Evolutionary conservation across 2,329 filamentous ascomycete species (phyloP), one percentile per base, ranked within the genome.

Genomic region (Talaromyces sp.): DNA sequence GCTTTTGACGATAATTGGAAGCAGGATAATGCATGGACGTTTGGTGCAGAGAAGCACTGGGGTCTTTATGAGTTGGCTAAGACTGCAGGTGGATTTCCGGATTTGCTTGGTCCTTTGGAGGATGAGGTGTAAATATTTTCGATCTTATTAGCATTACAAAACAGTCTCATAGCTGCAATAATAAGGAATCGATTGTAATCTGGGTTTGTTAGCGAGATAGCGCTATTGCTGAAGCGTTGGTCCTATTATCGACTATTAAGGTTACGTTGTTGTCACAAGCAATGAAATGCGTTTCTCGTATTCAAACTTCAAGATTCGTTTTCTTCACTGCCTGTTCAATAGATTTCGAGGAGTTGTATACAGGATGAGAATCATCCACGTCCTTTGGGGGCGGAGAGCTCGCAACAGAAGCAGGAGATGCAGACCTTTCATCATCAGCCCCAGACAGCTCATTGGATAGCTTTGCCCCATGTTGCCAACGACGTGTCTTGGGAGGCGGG

Each of bases 1-100:
- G 86, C 89, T 3, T 93, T 87, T 76, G 88, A 96, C 72, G 88
- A 91, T 61, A 67, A 79, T 53, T 96, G 91, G 90, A 96, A 95
- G 80, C 70, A 76, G 40, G 81, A 88, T 63, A 80, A 76, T 55
- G 70, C 77, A 2, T 78, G 72, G 21, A 87, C 87, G 1, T 89
- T 87, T 71, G 81, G 84, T 59, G 84, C 88, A 2, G 91, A 96
- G 76, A 82, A 85, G 70, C 91, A 80, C 73, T 94, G 89, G 88
- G 91, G 89, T 13, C 48, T 64, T 36, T 46, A 52, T n/a, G 48
- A 41, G 10, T 57, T 53, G 48, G 17, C 48, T 22, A 28, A 52
- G 15, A 41, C 19, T 13, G 21, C 15, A 3, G 39, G 35, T 33
- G 36, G 21, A 19, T 40, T 56, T 25, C 17, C 43, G n/a, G 5